Evolutionary conservation across 2,329 filamentous ascomycete genomes (phyloP).

Genomic region (Pseudohalonectria lignicola): DNA sequence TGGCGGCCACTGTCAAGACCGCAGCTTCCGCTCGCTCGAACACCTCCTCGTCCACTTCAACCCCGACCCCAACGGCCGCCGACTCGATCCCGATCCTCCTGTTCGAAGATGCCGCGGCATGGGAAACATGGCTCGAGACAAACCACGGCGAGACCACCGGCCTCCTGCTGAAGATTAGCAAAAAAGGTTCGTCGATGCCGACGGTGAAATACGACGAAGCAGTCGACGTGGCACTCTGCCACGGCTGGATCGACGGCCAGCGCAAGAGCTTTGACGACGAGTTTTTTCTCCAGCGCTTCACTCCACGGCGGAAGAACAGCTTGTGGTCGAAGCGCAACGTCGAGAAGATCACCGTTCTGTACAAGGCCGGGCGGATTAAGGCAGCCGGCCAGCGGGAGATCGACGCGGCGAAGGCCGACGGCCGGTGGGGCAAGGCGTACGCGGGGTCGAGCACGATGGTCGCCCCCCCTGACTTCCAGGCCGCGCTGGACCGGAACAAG

Average conservation of each 20-base stretch:
- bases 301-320: constrained; percentile 41
- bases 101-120: constrained; percentile 1
- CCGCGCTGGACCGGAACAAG: constrained; percentile 23
- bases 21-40: background rate
- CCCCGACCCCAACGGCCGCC: background rate
- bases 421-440: constrained; percentile 48
- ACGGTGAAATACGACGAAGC: constrained; percentile 23
- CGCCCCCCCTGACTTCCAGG: constrained; percentile 36
- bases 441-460: constrained; percentile 32
- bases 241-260: constrained; percentile 54
- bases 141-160: constrained; percentile 1
- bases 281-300: constrained; percentile 45
- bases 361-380: constrained; percentile 34
- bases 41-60: background rate
- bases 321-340: constrained; percentile 52
- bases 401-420: constrained; percentile 43
- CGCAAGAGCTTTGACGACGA: constrained; percentile 28
- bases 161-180: constrained; percentile 2
- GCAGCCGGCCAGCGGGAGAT: constrained; percentile 35
- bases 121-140: constrained; percentile 2
- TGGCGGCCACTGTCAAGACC: background rate
- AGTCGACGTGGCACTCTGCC: constrained; percentile 45
- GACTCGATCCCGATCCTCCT: background rate
- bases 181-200: background rate
- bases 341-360: constrained; percentile 31